Evolutionary conservation across 1,139 yeast genomes (phyloP), one percentile per base, ranked within the genome.

Genomic region (Trichomonascaceae sp.): DNA sequence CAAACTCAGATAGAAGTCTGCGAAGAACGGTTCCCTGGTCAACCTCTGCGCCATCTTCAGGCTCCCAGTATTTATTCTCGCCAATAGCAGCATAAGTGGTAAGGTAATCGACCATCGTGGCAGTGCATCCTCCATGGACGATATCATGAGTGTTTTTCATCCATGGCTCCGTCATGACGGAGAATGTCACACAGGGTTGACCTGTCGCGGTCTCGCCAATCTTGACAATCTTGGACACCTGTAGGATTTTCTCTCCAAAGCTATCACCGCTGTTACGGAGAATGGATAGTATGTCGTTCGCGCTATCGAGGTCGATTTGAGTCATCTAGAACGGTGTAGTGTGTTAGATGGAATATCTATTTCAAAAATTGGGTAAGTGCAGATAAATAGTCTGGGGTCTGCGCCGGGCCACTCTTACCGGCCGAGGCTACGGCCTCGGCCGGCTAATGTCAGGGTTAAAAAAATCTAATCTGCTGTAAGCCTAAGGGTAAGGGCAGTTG

Each of bases 111-210:
- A 52, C 39, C 11, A 55, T 32, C 4, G 60, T 52, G 13, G 56
- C 50, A n/a, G 47, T 42, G 28, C 53, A 51, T 4, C 60, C 61
- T 25, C 60, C 60, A 39, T 56, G 61, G 18, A 54, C 52, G 31
- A 47, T 43, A 17, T 38, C 43, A 29, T 37, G 37, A 17, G 37
- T 33, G 34, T 51, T 51, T 23, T 39, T 36, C 43, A 48, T 43
- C 38, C 41, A 39, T 16, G 32, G 35, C 27, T 39, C 41, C 2
- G 56, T 51, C 30, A 20, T 34, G 8, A 50, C 28, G 22, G 31
- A 26, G 35, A 50, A 49, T 2, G 39, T 38, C 9, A 38, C 43
- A 11, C 30, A 29, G 3, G 39, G 34, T 20, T 20, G 23, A 20
- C 23, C 23, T 8, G 11, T 20, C 23, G 11, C 6, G 23, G 23